A percentile compares a stretch with the other conserved stretches of the same genome.
These are phyloP conservation scores for Choricystis sp. DNA, from an alignment of 139 green algal genomes.

Conservation along the genomic window DNA sequence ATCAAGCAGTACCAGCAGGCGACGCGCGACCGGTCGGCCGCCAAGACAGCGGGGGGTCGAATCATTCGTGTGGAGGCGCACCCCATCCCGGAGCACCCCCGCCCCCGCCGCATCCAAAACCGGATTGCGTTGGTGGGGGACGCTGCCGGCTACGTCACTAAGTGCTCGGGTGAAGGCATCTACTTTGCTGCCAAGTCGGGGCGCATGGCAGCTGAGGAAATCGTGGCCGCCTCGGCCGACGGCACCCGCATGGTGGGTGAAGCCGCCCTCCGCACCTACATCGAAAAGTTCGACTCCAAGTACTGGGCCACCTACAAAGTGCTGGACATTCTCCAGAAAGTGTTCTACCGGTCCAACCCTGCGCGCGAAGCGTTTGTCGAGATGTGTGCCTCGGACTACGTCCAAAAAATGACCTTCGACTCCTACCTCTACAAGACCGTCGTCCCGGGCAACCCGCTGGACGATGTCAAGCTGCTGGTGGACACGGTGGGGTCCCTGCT, in stretches of 20 bases:
- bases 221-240: conserved; percentile 56
- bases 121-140: conserved; percentile 86
- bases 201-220: conserved; percentile 92
- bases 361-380: conserved; percentile 98
- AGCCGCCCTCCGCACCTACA: conserved; percentile 74
- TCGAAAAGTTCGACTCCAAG: conserved; percentile 95
- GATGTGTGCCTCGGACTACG: conserved; percentile 92
- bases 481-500: conserved; percentile 78
- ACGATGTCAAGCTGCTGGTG: conserved; percentile 90
- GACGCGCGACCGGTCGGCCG: conserved; percentile 49
- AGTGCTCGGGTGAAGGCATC: conserved; percentile 94
- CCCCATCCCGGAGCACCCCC: conserved; percentile 94
- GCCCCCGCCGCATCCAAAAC: conserved; percentile 60
- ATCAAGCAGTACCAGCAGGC: conserved; percentile 99
- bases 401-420: conserved; percentile 99
- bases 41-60: conserved; percentile 90
- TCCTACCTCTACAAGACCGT: conserved; percentile 99
- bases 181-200: conserved; percentile 99
- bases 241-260: conserved; percentile 76
- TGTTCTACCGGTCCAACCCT: conserved; percentile 92
- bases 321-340: conserved; percentile 99
- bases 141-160: conserved; percentile 93
- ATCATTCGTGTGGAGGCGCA: conserved; percentile 98
- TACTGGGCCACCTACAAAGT: conserved; percentile 99
- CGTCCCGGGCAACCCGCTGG: conserved; percentile 92